Conservation (phyloP, 176 grass and related monocot species). For the Raddia distichophylla region DNA sequence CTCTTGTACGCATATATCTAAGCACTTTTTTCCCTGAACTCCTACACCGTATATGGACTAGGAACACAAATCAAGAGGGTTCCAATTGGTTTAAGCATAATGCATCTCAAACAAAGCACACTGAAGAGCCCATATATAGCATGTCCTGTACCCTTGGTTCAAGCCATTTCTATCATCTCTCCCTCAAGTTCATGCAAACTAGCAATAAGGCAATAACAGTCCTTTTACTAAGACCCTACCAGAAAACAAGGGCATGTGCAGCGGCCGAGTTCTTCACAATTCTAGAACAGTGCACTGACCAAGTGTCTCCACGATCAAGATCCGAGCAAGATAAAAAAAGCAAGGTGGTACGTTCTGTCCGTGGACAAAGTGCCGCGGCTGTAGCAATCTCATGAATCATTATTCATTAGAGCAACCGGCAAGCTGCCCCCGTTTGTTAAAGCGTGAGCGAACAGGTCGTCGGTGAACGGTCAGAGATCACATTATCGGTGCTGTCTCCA, state of each 20-base stretch:
- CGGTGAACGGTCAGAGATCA: conserved; percentile 49
- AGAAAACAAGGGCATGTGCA: conserved; percentile 40
- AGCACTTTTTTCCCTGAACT: no score
- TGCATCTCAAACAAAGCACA: neutral
- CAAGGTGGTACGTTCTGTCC: conserved; percentile 34
- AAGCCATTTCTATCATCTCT: neutral
- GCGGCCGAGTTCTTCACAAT: neutral
- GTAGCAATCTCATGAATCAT: conserved; percentile 34
- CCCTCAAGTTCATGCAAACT: neutral
- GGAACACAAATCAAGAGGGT: neutral
- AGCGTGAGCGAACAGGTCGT: conserved; percentile 19
- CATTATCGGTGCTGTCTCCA: conserved; percentile 35
- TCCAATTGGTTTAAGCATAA: neutral
- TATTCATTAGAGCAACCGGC: conserved; percentile 35
- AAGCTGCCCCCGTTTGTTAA: conserved; percentile 13
- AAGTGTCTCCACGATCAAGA: conserved; percentile 20
- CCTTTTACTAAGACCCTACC: neutral
- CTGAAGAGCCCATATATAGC: neutral
- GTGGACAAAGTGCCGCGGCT: conserved; percentile 10
- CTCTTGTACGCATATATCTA: no score
- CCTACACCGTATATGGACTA: neutral
- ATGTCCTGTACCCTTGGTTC: neutral
- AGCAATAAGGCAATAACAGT: neutral
- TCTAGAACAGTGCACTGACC: conserved; percentile 39
- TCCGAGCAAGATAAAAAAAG: neutral